phyloP scores from a whole-genome alignment of 371 early-diverging fungal genomes.

The Umbelopsis sp. region DNA sequence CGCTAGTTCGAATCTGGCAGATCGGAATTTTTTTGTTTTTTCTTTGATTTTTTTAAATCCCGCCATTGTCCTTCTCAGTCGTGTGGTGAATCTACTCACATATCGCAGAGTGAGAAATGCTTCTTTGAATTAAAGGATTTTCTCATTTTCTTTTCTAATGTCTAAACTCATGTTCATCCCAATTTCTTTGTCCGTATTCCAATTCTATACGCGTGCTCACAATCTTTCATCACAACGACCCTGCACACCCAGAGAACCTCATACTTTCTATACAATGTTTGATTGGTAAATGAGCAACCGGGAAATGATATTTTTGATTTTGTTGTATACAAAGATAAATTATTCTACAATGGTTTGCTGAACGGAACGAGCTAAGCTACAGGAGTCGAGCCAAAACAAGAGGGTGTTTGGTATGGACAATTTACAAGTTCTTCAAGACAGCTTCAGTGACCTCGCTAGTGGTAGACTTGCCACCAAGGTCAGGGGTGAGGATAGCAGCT shows the following conservation, averaged over 20 bases:
- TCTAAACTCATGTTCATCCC: no score
- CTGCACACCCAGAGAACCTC: no score
- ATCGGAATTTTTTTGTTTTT: not conserved
- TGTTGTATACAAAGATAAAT: conserved; percentile 10
- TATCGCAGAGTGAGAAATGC: no score
- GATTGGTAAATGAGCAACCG: not conserved
- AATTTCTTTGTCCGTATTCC: no score
- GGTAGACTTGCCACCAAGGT: conserved; percentile 88
- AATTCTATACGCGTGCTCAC: no score
- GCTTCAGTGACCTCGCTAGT: conserved; percentile 85
- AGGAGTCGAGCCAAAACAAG: not conserved
- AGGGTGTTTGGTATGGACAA: not conserved
- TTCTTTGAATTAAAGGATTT: no score
- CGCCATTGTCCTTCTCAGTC: no score
- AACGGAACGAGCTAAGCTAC: not conserved
- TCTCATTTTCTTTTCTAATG: no score
- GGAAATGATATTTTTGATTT: conserved; percentile 1
- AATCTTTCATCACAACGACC: no score
- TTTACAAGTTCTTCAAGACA: conserved; percentile 70
- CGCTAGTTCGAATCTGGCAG: conserved; percentile 16
- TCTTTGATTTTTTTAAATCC: no score
- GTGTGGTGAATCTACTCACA: no score
- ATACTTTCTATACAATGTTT: no score
- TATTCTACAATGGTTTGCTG: conserved; percentile 16
- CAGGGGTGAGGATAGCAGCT: conserved; percentile 77